Base-by-base conservation (phyloP, 2,329 filamentous ascomycete genomes). In the Ceratocystis destructans region DNA sequence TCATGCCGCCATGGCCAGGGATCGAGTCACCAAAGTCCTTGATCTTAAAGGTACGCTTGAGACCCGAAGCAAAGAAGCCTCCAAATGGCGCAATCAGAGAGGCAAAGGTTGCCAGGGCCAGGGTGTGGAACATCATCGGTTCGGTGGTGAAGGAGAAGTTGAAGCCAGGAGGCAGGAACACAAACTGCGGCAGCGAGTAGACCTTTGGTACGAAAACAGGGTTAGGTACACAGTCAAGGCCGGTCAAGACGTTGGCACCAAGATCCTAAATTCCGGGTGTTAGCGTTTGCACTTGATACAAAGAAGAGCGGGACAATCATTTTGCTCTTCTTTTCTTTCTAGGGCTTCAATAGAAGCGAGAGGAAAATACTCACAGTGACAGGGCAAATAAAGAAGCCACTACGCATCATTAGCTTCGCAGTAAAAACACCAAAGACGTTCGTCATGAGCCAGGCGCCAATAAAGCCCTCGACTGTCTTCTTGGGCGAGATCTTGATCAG, bases 11-110 rank as follows among this genome's bases (percentile, higher is more conserved):
- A 73, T 99, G 94, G 25, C 94, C 94, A 1, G 94, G 94, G 71
- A 99, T 99, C 1, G 91, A 96, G 76, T 99, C 90, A 71, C 94
- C 94, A 78, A 99, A 99, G 78, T 99, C 94, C 82, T 99, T 99
- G 82, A 99, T 95, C 79, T 99, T 97, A 80, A 99, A 99, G 3
- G 93, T 96, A 37, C 94, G 89, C 83, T 99, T 99, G 67, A 99
- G 83, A 0, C 94, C 94, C 1, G 92, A 96, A 3, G 94, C 94
- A 74, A 99, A 99, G 83, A 99, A 99, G 37, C 94, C 94, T 66
- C 94, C 94, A 73, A 99, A 99, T 2, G 94, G 94, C 7, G 94
- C 94, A 72, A 99, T 96, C 46, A 99, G 82, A 3, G 93, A 97
- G 61, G 94, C 94, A 73, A 99, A 99, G 0, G 91, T 91, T 17